Base-by-base conservation (phyloP, 768 basidiomycete genomes). In the Suillus weaverae region DNA sequence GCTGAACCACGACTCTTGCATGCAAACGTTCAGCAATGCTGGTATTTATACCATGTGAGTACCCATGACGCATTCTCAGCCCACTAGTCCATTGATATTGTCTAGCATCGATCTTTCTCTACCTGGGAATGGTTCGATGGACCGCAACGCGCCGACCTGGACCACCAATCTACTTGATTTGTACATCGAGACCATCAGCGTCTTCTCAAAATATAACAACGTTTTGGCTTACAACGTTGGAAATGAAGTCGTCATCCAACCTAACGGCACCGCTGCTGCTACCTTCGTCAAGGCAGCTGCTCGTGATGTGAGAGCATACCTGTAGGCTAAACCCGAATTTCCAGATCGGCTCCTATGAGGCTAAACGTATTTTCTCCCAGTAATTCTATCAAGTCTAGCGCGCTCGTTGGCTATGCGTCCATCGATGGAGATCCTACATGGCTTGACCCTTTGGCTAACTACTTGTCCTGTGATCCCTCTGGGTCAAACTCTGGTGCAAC, bases 261-360 rank as follows among this genome's bases (percentile, higher is more conserved):
- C 78, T 22, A 82, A 84, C 48, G 77, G 79, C 61, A 92, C 92
- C 18, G 80, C 78, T 36, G 86, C 89, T 11, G 86, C 89, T 18
- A 84, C 94, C 6, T 97, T 86, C 74, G 85, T 97, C 72, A 96
- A 95, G 75, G 94, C 94, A 44, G 95, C 95, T 30, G 93, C 94
- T 33, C 88, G 95, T 44, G 95, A 97, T 73, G 79, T 86, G 68
- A 95, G 88, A 73, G 86, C 94, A 8, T 97, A 95, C 76, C 81
- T 97, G 86, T 90, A 67, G 71, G 88, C 79, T 20, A n/a, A 38
- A 7, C 43, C 44, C 36, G 4, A 63, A 18, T 22, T 64, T 41
- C 18, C 61, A 32, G 36, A 14, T 30, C 6, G 16, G 36, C 22
- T 33, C 46, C 55, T 54, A 22, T 11, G 48, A 44, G 20, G 46